Evolutionary conservation across 192 early-diverging fungal genomes (phyloP).

Genomic region (Entomortierella parvispora): DNA sequence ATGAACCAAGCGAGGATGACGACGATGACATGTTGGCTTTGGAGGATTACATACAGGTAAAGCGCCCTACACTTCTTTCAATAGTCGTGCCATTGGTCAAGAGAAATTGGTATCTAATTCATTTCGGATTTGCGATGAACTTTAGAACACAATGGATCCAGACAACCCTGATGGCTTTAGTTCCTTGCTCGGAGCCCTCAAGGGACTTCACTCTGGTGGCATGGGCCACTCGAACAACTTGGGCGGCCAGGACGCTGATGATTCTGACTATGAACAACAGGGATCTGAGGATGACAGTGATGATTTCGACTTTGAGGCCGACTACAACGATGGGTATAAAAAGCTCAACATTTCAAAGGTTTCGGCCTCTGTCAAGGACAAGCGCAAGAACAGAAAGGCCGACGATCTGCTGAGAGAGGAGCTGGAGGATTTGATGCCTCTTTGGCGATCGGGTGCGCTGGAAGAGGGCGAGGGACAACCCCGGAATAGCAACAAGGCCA

Average conservation of each 20-base stretch:
- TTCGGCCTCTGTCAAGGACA: constrained; percentile 17
- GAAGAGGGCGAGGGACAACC: constrained; percentile 33
- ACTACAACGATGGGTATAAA: constrained; percentile 35
- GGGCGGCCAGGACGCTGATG: constrained; percentile 7
- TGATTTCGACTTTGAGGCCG: constrained; percentile 46
- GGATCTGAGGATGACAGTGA: constrained; percentile 11
- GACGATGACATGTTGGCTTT: constrained; percentile 33
- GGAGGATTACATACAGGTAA: constrained; percentile 40
- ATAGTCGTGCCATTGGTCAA: neutral
- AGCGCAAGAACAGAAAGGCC: constrained; percentile 29
- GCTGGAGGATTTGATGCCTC: constrained; percentile 28
- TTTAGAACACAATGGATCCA: constrained; percentile 31
- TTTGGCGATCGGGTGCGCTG: constrained; percentile 36
- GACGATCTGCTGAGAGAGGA: constrained; percentile 42
- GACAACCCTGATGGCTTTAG: constrained; percentile 14
- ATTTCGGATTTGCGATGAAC: neutral
- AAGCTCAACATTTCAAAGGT: constrained; percentile 40
- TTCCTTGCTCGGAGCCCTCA: constrained; percentile 34
- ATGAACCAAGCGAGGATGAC: constrained; percentile 34
- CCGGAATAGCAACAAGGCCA: too few species aligned
- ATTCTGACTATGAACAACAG: constrained; percentile 36
- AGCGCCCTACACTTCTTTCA: neutral
- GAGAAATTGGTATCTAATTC: neutral
- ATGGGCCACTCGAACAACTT: constrained; percentile 25
- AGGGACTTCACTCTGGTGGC: constrained; percentile 19